Percentiles rank a stretch among this genome's conserved stretches.
phyloP scores from a whole-genome alignment of 1,284 basidiomycete species.

The Sporisorium reilianum region DNA sequence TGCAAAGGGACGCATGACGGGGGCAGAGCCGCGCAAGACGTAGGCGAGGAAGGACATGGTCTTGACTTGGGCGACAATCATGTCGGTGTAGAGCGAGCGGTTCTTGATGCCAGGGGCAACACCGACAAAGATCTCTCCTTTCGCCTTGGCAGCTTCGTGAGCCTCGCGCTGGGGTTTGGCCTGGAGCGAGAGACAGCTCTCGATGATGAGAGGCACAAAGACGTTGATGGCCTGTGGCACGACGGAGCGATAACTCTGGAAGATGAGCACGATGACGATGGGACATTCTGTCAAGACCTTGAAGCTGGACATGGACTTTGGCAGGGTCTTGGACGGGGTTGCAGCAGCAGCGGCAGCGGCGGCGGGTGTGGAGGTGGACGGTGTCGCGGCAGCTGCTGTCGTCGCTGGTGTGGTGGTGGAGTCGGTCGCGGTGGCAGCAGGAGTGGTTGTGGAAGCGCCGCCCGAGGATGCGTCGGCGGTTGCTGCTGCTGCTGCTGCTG shows the following conservation, averaged over 20 bases:
- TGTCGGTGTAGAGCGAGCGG: slow-evolving; percentile 83
- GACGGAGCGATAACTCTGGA: slow-evolving; percentile 81
- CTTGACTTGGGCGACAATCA: slow-evolving; percentile 90
- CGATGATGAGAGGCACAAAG: slow-evolving; percentile 74
- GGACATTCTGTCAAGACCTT: slow-evolving; percentile 95
- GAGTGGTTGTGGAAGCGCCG: slow-evolving; percentile 9
- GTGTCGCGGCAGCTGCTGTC: slow-evolving; percentile 9
- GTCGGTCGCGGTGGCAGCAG: slow-evolving; percentile 9
- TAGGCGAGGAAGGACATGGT: slow-evolving; percentile 90
- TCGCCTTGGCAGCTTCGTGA: slow-evolving; percentile 82
- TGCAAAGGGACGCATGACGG: slow-evolving; percentile 82
- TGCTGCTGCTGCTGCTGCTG: slow-evolving; percentile 16
- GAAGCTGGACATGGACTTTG: slow-evolving; percentile 76
- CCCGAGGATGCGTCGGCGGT: slow-evolving; percentile 10
- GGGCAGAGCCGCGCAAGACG: slow-evolving; percentile 80
- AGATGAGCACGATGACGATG: slow-evolving; percentile 90
- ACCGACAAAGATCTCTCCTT: slow-evolving; percentile 84
- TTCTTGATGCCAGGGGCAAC: slow-evolving; percentile 80
- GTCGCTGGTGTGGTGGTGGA: slow-evolving; percentile 9
- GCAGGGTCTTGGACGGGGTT: slow-evolving; percentile 51
- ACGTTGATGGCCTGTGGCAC: slow-evolving; percentile 78
- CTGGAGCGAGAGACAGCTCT: slow-evolving; percentile 70
- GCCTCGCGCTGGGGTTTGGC: slow-evolving; percentile 88
- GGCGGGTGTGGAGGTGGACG: slow-evolving; percentile 2
- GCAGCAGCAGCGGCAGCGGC: slow-evolving; percentile 1